phyloP scores from a whole-genome alignment of 1,284 basidiomycete genomes.

The Dichomitus squalens region DNA sequence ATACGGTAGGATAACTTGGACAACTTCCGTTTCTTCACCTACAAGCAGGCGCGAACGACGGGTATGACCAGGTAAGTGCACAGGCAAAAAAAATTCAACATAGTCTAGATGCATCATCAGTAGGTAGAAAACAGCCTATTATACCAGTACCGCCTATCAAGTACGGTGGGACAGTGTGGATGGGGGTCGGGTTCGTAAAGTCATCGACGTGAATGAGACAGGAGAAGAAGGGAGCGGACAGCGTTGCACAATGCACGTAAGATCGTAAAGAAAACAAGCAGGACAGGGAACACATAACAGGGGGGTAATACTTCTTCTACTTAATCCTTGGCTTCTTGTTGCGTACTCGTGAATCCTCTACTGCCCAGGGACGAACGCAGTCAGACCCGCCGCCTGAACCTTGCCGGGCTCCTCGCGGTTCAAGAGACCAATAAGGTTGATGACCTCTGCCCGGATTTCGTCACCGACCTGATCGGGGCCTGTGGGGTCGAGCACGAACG shows the following conservation, averaged over 20 bases:
- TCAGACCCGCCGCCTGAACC: constrained; percentile 75
- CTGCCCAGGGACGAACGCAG: constrained; percentile 44
- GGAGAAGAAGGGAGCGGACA: constrained; percentile 10
- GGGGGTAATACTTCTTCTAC: constrained; percentile 1
- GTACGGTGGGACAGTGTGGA: constrained; percentile 1
- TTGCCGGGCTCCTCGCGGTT: constrained; percentile 75
- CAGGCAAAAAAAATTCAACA: constrained; percentile 12
- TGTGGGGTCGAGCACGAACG: constrained; percentile 80
- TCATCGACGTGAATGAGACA: background rate
- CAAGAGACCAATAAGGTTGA: constrained; percentile 77
- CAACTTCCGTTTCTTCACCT: no score
- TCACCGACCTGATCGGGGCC: constrained; percentile 76
- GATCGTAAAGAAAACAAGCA: constrained; percentile 10
- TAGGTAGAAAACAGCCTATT: constrained; percentile 13
- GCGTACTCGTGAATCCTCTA: constrained; percentile 1
- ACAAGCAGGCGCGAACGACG: no score
- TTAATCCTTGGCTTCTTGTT: background rate
- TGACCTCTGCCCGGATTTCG: constrained; percentile 75
- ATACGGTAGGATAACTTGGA: no score
- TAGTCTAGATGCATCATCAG: constrained; percentile 23
- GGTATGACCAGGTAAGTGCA: constrained; percentile 27
- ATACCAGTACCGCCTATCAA: constrained; percentile 9
- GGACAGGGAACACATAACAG: constrained; percentile 8
- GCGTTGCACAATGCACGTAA: constrained; percentile 21
- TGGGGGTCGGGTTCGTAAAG: background rate